These are phyloP conservation scores for Apiospora malaysiana DNA, from an alignment of 2,329 filamentous ascomycete genomes.

Conservation along the genomic window DNA sequence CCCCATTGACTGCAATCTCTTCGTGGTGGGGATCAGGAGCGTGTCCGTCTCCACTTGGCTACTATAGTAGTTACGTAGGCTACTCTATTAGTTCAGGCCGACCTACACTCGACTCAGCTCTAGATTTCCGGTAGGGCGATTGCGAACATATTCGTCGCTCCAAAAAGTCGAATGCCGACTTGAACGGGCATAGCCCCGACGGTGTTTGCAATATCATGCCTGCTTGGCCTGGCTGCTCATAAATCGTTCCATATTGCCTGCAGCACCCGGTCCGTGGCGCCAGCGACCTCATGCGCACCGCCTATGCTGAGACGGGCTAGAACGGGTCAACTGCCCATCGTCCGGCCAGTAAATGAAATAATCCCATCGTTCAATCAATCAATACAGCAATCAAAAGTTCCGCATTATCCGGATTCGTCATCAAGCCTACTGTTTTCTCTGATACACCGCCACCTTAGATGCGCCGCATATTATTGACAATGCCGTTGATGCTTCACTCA, in stretches of 20 bases:
- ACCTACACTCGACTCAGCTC: background rate
- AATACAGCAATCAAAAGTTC: background rate
- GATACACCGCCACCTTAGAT: background rate
- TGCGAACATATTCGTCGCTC: background rate
- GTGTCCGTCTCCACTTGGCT: background rate
- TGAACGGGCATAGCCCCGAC: conserved; percentile 1
- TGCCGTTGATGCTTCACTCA: background rate
- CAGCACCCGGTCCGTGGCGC: background rate
- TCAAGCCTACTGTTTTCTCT: background rate
- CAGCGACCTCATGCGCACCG: background rate
- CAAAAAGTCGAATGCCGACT: background rate
- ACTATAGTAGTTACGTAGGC: background rate
- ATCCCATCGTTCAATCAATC: background rate
- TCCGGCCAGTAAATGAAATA: background rate
- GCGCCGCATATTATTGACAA: background rate
- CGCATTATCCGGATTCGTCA: background rate
- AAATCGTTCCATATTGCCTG: background rate
- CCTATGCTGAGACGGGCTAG: background rate
- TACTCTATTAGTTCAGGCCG: conserved; percentile 10
- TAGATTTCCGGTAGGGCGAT: background rate
- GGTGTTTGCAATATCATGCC: background rate
- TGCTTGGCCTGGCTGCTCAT: background rate
- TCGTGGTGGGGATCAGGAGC: conserved; percentile 6
- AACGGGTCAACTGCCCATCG: background rate
- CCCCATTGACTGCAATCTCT: background rate